A percentile compares a stretch with the other conserved stretches of the same genome.
Conservation (phyloP, 2,329 filamentous ascomycete genomes). For the Zymoseptoria crescenta region DNA sequence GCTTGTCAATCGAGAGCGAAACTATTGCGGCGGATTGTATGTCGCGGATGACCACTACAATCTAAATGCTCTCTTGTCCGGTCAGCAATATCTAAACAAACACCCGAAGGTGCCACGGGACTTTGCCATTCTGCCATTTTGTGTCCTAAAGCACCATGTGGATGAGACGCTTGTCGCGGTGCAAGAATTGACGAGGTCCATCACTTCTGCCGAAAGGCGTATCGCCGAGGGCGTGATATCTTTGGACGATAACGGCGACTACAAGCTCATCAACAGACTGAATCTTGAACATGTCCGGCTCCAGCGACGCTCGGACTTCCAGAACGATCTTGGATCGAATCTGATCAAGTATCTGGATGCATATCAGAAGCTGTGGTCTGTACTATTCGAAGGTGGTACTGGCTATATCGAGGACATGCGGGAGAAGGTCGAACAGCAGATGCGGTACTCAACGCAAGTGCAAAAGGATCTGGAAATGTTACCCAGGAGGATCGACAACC, state of each 20-base stretch:
- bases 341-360: conserved; percentile 27
- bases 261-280: conserved; percentile 28
- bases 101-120: conserved; percentile 29
- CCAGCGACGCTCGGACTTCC: conserved; percentile 27
- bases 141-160: conserved; percentile 25
- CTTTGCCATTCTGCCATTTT: conserved; percentile 28
- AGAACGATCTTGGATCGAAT: conserved; percentile 27
- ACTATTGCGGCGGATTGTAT: conserved; percentile 27
- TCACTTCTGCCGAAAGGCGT: conserved; percentile 27
- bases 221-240: conserved; percentile 27
- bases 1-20: conserved; percentile 26
- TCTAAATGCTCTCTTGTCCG: conserved; percentile 22
- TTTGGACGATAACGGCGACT: conserved; percentile 29
- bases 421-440: conserved; percentile 30
- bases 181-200: conserved; percentile 23
- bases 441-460: conserved; percentile 27
- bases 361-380: conserved; percentile 25
- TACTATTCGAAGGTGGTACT: conserved; percentile 27
- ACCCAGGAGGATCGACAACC: conserved; percentile 29
- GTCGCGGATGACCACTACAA: conserved; percentile 24
- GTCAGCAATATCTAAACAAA: conserved; percentile 25
- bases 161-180: conserved; percentile 26
- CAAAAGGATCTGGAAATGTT: conserved; percentile 27
- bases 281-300: conserved; percentile 29
- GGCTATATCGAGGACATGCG: conserved; percentile 29